Percentiles rank a stretch among this genome's conserved stretches.
These are phyloP conservation scores for Erythrobasidium hasegawianum DNA, from an alignment of 1,284 basidiomycete species.

Conservation along the genomic window DNA sequence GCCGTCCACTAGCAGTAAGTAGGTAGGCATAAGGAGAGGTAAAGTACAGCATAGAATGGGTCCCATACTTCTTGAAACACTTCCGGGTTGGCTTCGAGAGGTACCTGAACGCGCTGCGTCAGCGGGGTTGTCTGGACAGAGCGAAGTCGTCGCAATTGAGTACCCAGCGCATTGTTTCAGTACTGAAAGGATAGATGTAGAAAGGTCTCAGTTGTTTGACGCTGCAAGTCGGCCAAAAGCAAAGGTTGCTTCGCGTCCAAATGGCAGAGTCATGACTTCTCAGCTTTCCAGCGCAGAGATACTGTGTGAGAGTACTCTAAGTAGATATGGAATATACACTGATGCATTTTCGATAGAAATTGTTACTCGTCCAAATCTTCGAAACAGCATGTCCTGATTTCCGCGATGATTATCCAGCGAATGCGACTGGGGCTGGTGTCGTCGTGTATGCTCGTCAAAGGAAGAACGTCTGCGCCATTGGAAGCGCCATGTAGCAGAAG, in stretches of 20 bases:
- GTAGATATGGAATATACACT: neutral
- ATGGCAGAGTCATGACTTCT: neutral
- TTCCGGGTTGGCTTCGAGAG: conserved; percentile 31
- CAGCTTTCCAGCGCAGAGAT: neutral
- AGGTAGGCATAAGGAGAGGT: neutral
- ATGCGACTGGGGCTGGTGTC: conserved; percentile 4
- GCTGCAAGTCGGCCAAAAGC: neutral
- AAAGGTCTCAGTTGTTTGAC: too few relatives aligned
- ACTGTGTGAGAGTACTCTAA: neutral
- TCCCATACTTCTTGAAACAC: conserved; percentile 20
- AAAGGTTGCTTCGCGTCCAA: neutral
- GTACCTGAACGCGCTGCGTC: conserved; percentile 18
- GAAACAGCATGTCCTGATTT: too few relatives aligned
- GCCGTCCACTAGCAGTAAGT: conserved; percentile 15
- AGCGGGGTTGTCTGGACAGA: neutral
- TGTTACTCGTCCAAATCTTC: too few relatives aligned
- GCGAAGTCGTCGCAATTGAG: neutral
- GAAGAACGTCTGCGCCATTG: neutral
- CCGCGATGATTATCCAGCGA: neutral
- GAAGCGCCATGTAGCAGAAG: neutral
- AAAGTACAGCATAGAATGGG: neutral
- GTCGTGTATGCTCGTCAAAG: neutral
- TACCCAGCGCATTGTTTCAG: conserved; percentile 2
- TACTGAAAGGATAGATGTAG: neutral
- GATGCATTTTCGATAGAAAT: neutral